Evolutionary conservation across 148 eudicot genomes (phyloP).

Genomic region (Rhododendron kiyosumense): DNA sequence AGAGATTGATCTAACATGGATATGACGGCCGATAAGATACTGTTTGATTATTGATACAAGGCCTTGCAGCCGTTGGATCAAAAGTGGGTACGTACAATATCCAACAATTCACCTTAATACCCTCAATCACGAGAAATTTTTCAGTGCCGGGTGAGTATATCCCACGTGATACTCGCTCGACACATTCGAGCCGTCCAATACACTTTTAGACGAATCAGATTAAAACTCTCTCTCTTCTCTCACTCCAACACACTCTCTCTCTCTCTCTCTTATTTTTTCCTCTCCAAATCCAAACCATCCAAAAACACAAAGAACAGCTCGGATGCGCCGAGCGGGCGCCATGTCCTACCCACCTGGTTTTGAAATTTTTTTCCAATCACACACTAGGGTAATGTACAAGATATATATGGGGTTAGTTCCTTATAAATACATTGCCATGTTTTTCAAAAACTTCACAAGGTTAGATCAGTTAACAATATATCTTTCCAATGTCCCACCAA

Average conservation of each 20-base stretch:
- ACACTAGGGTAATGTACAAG: neutral
- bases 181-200: too few relatives aligned
- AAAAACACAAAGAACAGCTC: too few relatives aligned
- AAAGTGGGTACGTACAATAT: neutral
- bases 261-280: too few relatives aligned
- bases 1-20: neutral
- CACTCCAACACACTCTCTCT: too few relatives aligned
- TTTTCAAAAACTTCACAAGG: neutral
- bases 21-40: neutral
- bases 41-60: neutral
- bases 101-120: neutral
- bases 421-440: neutral
- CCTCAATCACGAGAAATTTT: neutral
- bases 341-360: too few relatives aligned
- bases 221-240: too few relatives aligned
- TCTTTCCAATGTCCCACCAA: conserved; percentile 7
- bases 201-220: too few relatives aligned
- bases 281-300: too few relatives aligned
- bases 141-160: too few relatives aligned
- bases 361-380: neutral
- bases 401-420: neutral
- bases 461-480: neutral
- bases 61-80: neutral
- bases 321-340: too few relatives aligned
- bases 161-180: too few relatives aligned